A percentile compares a stretch with the other conserved stretches of the same genome.
Conservation (phyloP, 225 moss, liverwort and hornwort species). For the Sphagnum tenellum region DNA sequence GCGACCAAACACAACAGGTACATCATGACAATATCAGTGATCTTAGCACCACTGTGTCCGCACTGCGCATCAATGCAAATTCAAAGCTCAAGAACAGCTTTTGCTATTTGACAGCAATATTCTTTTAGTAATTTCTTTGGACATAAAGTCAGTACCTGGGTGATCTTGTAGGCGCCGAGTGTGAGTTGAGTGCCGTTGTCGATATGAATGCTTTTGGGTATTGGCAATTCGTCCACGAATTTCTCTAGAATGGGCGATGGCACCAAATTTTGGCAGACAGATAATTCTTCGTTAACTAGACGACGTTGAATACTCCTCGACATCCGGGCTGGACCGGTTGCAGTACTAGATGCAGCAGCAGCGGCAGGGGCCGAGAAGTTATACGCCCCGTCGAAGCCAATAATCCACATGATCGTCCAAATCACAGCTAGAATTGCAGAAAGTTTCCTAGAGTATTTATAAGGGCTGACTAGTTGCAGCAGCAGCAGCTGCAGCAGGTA, state of each 20-base stretch:
- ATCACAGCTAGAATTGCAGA: too few species aligned
- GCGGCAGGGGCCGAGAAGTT: too few species aligned
- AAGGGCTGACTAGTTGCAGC: too few species aligned
- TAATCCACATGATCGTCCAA: too few species aligned
- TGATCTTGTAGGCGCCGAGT: constrained; percentile 19
- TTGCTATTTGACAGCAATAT: not conserved
- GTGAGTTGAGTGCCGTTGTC: not conserved
- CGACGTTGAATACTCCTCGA: too few species aligned
- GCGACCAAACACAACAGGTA: not conserved
- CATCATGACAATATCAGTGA: not conserved
- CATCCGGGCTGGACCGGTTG: too few species aligned
- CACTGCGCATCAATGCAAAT: too few species aligned
- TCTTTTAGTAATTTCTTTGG: not conserved
- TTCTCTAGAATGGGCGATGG: constrained; percentile 37
- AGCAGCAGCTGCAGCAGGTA: too few species aligned
- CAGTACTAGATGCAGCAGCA: too few species aligned
- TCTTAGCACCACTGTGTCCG: not conserved
- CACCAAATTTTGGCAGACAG: constrained; percentile 27
- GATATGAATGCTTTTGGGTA: constrained; percentile 6
- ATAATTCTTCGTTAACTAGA: not conserved
- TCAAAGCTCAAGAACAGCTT: not conserved
- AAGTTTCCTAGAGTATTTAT: too few species aligned
- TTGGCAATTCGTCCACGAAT: constrained; percentile 47
- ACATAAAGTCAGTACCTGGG: constrained; percentile 8
- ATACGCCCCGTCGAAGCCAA: too few species aligned